phyloP scores from a whole-genome alignment of 805 yeast species.

The Sugiyamaella boreocaroliniensis region DNA sequence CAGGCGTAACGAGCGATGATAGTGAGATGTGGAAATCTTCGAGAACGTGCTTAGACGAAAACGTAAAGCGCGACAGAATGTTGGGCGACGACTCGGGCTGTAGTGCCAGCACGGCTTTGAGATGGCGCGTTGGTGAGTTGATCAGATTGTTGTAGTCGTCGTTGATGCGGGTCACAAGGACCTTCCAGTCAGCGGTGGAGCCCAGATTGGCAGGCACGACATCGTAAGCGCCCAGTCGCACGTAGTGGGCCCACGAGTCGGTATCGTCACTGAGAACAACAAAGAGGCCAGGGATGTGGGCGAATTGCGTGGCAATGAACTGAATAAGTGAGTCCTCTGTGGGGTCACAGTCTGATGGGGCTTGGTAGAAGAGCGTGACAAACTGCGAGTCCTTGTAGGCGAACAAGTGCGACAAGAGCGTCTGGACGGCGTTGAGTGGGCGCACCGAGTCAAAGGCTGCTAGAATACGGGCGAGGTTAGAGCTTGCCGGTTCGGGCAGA shows the following conservation, averaged over 20 bases:
- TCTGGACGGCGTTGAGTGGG: not conserved
- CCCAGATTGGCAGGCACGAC: slow-evolving; percentile 2
- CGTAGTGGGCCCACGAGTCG: slow-evolving; percentile 6
- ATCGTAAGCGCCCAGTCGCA: slow-evolving; percentile 10
- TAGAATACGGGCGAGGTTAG: slow-evolving; percentile 1
- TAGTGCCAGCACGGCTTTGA: slow-evolving; percentile 6
- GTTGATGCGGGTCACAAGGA: not conserved
- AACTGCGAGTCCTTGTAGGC: slow-evolving; percentile 5
- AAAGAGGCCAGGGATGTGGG: slow-evolving; percentile 11
- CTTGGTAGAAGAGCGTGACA: slow-evolving; percentile 3
- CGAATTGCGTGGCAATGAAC: slow-evolving; percentile 12
- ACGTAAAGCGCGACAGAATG: slow-evolving; percentile 2
- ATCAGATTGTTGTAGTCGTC: not conserved
- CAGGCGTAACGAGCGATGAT: not conserved
- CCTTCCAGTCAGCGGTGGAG: not conserved
- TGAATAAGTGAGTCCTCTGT: slow-evolving; percentile 3
- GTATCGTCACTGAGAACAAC: slow-evolving; percentile 9
- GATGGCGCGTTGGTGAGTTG: slow-evolving; percentile 6
- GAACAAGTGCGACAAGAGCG: slow-evolving; percentile 5
- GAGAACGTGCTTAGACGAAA: slow-evolving; percentile 5
- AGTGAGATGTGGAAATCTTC: not conserved
- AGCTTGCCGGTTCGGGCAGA: not conserved
- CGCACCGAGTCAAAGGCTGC: slow-evolving; percentile 1
- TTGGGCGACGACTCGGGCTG: slow-evolving; percentile 3
- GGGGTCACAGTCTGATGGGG: not conserved